phyloP scores from a whole-genome alignment of 495 filamentous ascomycete species.

The Xylaria longipes region DNA sequence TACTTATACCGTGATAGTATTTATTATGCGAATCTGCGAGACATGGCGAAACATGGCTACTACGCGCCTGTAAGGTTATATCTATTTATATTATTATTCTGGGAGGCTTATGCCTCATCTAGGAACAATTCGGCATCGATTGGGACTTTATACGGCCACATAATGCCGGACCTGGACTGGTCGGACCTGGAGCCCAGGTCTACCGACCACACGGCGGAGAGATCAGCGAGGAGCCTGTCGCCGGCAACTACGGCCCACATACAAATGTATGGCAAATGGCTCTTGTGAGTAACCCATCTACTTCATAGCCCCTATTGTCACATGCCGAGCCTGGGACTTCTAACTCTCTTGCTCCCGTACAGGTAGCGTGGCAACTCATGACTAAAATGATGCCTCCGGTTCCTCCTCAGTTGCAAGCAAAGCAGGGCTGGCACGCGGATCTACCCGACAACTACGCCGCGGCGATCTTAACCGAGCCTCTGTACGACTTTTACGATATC shows the following conservation, averaged over 20 bases:
- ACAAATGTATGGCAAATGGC: conserved; percentile 32
- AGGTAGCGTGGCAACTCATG: conserved; percentile 33
- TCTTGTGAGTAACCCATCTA: conserved; percentile 9
- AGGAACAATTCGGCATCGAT: conserved; percentile 33
- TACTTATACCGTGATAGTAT: not conserved
- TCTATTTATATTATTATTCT: not conserved
- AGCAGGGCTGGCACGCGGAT: not conserved
- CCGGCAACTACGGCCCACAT: conserved; percentile 25
- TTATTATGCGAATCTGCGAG: conserved; percentile 20
- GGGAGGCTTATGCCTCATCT: not conserved
- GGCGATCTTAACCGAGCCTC: conserved; percentile 15
- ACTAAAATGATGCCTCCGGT: conserved; percentile 12
- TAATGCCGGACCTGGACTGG: not conserved
- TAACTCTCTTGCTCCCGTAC: not conserved
- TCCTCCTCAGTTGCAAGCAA: not conserved
- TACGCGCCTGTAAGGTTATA: conserved; percentile 28
- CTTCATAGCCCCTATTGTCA: not conserved
- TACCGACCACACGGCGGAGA: conserved; percentile 2
- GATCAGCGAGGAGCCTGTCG: conserved; percentile 23
- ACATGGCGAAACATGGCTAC: conserved; percentile 18
- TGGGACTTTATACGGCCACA: conserved; percentile 25
- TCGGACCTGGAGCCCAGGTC: not conserved
- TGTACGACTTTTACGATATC: conserved; percentile 8
- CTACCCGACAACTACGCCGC: not conserved
- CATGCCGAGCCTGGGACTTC: not conserved